Conservation (phyloP, 2,329 filamentous ascomycete species). For the Didymella pinodella region DNA sequence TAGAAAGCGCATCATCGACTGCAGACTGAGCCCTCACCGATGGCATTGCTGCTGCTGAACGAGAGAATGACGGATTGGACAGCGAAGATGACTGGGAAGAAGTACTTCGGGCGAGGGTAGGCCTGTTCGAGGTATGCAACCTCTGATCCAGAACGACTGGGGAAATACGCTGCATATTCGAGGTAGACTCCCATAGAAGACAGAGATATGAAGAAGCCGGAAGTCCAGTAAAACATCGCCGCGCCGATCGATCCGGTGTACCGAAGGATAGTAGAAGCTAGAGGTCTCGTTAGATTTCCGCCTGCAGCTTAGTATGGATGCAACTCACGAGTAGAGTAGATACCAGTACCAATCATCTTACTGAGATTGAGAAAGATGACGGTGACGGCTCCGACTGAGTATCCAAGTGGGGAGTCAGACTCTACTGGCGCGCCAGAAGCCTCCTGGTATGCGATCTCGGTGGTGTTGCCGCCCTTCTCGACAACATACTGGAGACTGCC, state of each 20-base stretch:
- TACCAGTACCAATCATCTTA: slow-evolving; percentile 69
- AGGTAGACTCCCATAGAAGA: slow-evolving; percentile 67
- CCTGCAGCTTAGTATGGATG: background rate
- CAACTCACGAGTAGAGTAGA: slow-evolving; percentile 69
- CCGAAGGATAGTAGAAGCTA: slow-evolving; percentile 65
- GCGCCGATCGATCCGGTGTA: slow-evolving; percentile 70
- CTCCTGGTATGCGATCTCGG: slow-evolving; percentile 65
- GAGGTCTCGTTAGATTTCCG: background rate
- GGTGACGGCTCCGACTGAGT: slow-evolving; percentile 63
- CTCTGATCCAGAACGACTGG: slow-evolving; percentile 70
- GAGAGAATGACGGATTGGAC: slow-evolving; percentile 70
- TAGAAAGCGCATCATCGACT: background rate
- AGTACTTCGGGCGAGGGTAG: slow-evolving; percentile 68
- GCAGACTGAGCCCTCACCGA: slow-evolving; percentile 50
- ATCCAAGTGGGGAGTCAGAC: slow-evolving; percentile 65
- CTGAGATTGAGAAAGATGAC: slow-evolving; percentile 68
- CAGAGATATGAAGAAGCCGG: slow-evolving; percentile 67
- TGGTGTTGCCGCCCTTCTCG: slow-evolving; percentile 59
- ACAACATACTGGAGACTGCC: slow-evolving; percentile 56
- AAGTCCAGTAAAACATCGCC: slow-evolving; percentile 69
- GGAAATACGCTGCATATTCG: slow-evolving; percentile 71
- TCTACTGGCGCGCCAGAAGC: slow-evolving; percentile 69
- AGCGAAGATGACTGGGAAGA: slow-evolving; percentile 71
- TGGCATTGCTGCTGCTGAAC: slow-evolving; percentile 71
- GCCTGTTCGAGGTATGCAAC: slow-evolving; percentile 75